Conservation (phyloP, 176 grass and related monocot species). For the Miscanthus lutarioriparius region DNA sequence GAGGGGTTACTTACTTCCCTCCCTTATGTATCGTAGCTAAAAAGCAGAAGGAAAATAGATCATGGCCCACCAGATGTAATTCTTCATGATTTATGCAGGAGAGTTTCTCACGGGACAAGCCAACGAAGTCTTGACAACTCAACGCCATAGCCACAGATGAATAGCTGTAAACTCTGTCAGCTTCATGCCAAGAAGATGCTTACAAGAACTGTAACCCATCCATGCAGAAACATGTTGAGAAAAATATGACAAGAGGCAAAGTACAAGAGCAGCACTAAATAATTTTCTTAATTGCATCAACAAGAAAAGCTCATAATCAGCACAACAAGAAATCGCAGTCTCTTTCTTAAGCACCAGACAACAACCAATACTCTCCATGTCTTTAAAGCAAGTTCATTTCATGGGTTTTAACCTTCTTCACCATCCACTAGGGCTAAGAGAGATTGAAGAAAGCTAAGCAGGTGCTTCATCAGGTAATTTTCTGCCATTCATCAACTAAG, state of each 20-base stretch:
- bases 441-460: conserved; percentile 14
- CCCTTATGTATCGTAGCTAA: not conserved
- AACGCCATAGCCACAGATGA: not conserved
- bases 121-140: not conserved
- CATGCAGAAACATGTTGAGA: not conserved
- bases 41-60: not conserved
- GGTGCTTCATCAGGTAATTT: conserved; percentile 3
- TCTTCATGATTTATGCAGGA: not conserved
- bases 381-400: not conserved
- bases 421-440: not conserved
- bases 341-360: not conserved
- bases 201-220: conserved; percentile 8
- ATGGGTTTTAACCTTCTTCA: not conserved
- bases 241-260: not conserved
- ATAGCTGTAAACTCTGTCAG: not conserved
- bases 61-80: not conserved
- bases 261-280: not conserved
- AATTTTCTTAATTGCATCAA: not conserved
- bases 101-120: not conserved
- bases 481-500: not conserved
- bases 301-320: conserved; percentile 15
- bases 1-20: no score
- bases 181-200: not conserved
- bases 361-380: not conserved
- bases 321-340: not conserved